A percentile compares a stretch with the other conserved stretches of the same genome.
Conservation (phyloP, 2,329 filamentous ascomycete species). For the Dothidotthia symphoricarpi region DNA sequence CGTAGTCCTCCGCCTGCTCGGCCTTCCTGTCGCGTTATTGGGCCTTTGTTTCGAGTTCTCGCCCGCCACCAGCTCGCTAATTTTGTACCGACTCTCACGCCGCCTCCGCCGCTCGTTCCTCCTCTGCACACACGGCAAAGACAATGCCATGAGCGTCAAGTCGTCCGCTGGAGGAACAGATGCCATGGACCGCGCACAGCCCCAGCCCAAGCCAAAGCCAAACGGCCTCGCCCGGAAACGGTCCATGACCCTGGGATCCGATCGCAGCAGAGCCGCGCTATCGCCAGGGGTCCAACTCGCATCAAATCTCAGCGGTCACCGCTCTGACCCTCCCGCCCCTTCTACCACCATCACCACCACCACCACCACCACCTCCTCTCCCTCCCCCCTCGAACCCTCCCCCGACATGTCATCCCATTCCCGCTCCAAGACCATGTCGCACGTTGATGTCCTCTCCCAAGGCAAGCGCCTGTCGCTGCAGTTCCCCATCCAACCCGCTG, state of each 20-base stretch:
- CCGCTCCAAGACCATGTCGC: conserved; percentile 38
- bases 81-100: conserved; percentile 37
- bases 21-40: conserved; percentile 30
- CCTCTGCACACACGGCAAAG: conserved; percentile 21
- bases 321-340: conserved; percentile 11
- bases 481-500: conserved; percentile 48
- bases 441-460: conserved; percentile 36
- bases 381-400: conserved; percentile 14
- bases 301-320: conserved; percentile 13
- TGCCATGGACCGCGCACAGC: conserved; percentile 33
- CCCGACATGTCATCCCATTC: conserved; percentile 28
- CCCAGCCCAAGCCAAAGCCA: conserved; percentile 10
- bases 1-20: conserved; percentile 25
- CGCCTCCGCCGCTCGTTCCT: conserved; percentile 28
- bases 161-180: conserved; percentile 19
- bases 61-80: conserved; percentile 30
- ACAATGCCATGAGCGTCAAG: conserved; percentile 19
- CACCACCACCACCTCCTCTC: conserved; percentile 20
- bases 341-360: conserved; percentile 12
- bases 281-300: conserved; percentile 10
- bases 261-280: conserved; percentile 19
- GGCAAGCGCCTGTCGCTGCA: conserved; percentile 51
- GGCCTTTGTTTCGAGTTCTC: conserved; percentile 33
- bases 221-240: conserved; percentile 13
- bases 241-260: conserved; percentile 28